A percentile compares a stretch with the other conserved stretches of the same genome.
These are phyloP conservation scores for Trichosanthes truncata DNA, from an alignment of 306 rosid species.

Conservation along the genomic window DNA sequence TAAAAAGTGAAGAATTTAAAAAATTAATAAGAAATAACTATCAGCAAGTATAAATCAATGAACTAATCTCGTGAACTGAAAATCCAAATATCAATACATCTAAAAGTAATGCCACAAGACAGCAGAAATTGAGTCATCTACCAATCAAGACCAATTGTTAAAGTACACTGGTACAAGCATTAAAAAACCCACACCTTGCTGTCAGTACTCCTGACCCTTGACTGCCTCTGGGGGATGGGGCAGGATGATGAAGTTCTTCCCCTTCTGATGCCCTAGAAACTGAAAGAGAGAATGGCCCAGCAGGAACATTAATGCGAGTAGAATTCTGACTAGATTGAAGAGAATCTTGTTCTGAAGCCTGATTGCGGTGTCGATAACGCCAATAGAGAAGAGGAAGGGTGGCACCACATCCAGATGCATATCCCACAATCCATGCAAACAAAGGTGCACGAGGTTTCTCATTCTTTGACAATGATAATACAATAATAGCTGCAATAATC, in stretches of 20 bases:
- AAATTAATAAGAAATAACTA: not conserved
- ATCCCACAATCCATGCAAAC: conserved; percentile 83
- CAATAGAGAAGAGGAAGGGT: conserved; percentile 89
- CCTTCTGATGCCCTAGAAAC: conserved; percentile 57
- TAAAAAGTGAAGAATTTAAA: no score
- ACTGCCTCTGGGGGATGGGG: conserved; percentile 38
- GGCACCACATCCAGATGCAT: conserved; percentile 88
- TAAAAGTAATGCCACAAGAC: not conserved
- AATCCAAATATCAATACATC: not conserved
- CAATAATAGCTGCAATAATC: conserved; percentile 69
- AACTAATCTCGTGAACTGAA: not conserved
- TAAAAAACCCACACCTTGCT: conserved; percentile 54
- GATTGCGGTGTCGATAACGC: conserved; percentile 79
- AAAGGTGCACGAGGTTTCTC: conserved; percentile 78
- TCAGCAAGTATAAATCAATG: not conserved
- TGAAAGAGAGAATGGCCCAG: conserved; percentile 56
- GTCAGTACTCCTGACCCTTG: conserved; percentile 37
- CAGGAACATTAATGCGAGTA: conserved; percentile 59
- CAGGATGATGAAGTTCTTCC: conserved; percentile 44
- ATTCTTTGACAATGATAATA: conserved; percentile 66
- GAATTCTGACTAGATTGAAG: conserved; percentile 62
- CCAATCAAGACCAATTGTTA: not conserved
- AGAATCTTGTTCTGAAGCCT: conserved; percentile 54
- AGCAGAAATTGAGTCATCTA: not conserved
- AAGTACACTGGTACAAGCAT: not conserved